A percentile compares a stretch with the other conserved stretches of the same genome.
phyloP scores from a whole-genome alignment of 2,329 filamentous ascomycete genomes.

The Epichloe gansuensis region DNA sequence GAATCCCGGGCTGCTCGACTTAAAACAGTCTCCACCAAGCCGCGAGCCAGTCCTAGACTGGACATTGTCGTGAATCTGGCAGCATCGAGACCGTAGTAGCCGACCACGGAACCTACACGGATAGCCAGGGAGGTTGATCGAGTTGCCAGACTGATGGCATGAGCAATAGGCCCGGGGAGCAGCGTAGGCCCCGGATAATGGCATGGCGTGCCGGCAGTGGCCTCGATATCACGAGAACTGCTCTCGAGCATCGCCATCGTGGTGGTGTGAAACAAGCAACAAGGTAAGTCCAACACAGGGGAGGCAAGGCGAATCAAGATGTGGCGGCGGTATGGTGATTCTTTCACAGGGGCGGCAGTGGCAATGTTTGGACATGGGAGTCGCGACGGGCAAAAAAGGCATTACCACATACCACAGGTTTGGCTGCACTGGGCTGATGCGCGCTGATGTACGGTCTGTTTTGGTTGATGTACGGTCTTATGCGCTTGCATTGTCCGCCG shows the following conservation, averaged over 20 bases:
- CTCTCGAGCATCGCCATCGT: constrained; percentile 1
- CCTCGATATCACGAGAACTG: constrained; percentile 4
- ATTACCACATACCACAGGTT: too few relatives aligned
- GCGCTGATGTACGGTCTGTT: too few relatives aligned
- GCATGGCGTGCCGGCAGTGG: constrained; percentile 7
- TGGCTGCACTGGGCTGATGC: too few relatives aligned
- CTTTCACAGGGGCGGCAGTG: neutral
- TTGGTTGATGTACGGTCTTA: too few relatives aligned
- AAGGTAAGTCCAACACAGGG: too few relatives aligned
- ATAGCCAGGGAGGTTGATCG: constrained; percentile 46
- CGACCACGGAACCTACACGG: constrained; percentile 38
- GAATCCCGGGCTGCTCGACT: constrained; percentile 39
- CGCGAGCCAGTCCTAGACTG: constrained; percentile 42
- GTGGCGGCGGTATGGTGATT: neutral
- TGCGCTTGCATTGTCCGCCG: too few relatives aligned
- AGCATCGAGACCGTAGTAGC: constrained; percentile 38
- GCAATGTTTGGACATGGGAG: neutral
- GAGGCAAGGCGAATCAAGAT: too few relatives aligned
- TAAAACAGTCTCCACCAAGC: constrained; percentile 41
- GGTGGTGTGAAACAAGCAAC: neutral
- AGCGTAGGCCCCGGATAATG: constrained; percentile 30
- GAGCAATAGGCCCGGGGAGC: constrained; percentile 44
- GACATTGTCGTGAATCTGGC: constrained; percentile 44
- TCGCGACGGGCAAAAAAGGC: neutral
- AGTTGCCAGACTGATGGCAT: constrained; percentile 46